Conservation (phyloP, 106 monocot species). For the Vanilla planifolia region DNA sequence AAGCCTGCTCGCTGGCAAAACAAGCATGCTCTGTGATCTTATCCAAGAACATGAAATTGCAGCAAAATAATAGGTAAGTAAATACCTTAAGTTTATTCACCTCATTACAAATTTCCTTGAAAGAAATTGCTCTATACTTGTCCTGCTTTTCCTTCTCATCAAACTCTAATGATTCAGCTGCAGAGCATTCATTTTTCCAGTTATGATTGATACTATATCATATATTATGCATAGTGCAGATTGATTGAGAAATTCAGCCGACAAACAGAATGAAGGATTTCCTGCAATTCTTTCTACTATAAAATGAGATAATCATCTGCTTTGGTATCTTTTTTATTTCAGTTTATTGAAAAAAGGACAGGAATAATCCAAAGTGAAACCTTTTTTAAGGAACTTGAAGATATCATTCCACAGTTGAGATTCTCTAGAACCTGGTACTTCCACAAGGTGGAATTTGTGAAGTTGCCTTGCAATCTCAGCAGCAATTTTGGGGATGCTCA, state of each 20-base stretch:
- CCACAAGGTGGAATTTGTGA: slow-evolving; percentile 69
- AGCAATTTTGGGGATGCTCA: slow-evolving; percentile 72
- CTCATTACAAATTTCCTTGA: slow-evolving; percentile 58
- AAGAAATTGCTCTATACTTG: slow-evolving; percentile 64
- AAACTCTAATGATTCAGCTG: slow-evolving; percentile 65
- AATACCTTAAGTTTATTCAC: slow-evolving; percentile 74
- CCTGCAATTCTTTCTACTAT: too few relatives aligned
- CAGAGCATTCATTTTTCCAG: slow-evolving; percentile 21
- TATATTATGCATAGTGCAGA: too few relatives aligned
- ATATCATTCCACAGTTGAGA: slow-evolving; percentile 89
- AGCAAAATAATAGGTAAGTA: not conserved
- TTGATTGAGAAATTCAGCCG: not conserved
- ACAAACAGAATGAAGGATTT: too few relatives aligned
- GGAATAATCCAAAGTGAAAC: slow-evolving; percentile 17
- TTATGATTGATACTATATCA: slow-evolving; percentile 3
- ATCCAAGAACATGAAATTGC: too few relatives aligned
- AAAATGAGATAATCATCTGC: too few relatives aligned
- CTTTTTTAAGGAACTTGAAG: slow-evolving; percentile 69
- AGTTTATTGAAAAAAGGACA: not conserved
- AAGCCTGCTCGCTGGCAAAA: too few relatives aligned
- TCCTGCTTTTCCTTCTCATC: slow-evolving; percentile 55
- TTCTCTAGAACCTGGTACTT: slow-evolving; percentile 69
- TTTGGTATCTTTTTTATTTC: not conserved
- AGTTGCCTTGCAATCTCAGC: slow-evolving; percentile 78
- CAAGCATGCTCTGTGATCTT: too few relatives aligned